phyloP scores from a whole-genome alignment of 106 monocot species.

The Platanthera zijinensis region DNA sequence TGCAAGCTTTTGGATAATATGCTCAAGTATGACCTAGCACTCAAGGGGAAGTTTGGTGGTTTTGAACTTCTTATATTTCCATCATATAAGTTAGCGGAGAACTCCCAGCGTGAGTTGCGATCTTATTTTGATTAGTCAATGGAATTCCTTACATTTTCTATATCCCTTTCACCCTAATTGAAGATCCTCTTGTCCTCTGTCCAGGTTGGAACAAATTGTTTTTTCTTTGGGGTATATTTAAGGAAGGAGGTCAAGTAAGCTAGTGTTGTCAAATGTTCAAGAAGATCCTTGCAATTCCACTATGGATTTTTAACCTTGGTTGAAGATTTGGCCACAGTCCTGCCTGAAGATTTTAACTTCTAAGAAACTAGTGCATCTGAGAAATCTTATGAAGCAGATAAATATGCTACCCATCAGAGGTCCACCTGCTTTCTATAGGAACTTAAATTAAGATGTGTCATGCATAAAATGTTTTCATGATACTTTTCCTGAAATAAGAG shows the following conservation, averaged over 20 bases:
- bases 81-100: slow-evolving; percentile 62
- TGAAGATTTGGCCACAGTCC: slow-evolving; percentile 6
- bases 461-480: background rate
- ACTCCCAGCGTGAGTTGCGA: slow-evolving; percentile 61
- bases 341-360: slow-evolving; percentile 7
- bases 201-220: slow-evolving; percentile 61
- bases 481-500: slow-evolving; percentile 5
- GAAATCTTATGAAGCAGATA: background rate
- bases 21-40: slow-evolving; percentile 72
- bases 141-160: background rate
- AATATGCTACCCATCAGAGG: background rate
- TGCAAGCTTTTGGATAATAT: slow-evolving; percentile 69
- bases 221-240: slow-evolving; percentile 91
- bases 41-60: slow-evolving; percentile 60
- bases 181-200: background rate
- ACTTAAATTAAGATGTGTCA: background rate
- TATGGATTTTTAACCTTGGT: slow-evolving; percentile 10
- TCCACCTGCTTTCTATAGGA: slow-evolving; percentile 4
- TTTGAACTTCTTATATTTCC: slow-evolving; percentile 84
- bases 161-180: background rate
- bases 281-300: slow-evolving; percentile 10
- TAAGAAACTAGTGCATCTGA: slow-evolving; percentile 13
- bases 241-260: slow-evolving; percentile 20
- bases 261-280: slow-evolving; percentile 5
- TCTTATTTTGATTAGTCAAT: background rate